These are phyloP conservation scores for Rubia yunnanensis DNA, from an alignment of 257 asterid genomes.

Conservation along the genomic window DNA sequence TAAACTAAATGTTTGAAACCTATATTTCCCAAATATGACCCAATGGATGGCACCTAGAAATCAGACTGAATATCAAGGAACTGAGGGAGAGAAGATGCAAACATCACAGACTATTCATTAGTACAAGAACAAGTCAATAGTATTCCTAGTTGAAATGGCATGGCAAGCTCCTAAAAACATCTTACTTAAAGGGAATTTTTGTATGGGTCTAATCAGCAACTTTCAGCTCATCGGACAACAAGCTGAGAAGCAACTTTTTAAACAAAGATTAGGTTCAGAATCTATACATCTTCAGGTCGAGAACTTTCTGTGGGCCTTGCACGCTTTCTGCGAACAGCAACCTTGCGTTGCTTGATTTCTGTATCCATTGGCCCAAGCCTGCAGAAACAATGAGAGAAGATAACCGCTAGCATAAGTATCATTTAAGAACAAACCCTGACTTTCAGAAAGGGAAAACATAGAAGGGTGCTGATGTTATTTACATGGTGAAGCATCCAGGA, in stretches of 20 bases:
- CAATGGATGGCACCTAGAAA: background rate
- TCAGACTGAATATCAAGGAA: background rate
- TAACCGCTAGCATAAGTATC: background rate
- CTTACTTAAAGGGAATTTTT: background rate
- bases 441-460: background rate
- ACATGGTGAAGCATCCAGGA: constrained; percentile 82
- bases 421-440: constrained; percentile 1
- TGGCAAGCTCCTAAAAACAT: background rate
- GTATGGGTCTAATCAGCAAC: background rate
- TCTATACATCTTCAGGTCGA: constrained; percentile 78
- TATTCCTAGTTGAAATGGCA: background rate
- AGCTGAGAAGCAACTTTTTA: background rate
- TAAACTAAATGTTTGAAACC: background rate
- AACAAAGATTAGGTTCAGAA: background rate
- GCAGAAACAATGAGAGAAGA: constrained; percentile 5
- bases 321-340: constrained; percentile 46
- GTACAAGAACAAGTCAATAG: background rate
- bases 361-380: constrained; percentile 96
- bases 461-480: constrained; percentile 13
- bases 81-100: background rate
- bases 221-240: background rate
- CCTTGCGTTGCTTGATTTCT: constrained; percentile 73
- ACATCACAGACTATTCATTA: background rate
- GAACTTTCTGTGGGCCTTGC: constrained; percentile 45
- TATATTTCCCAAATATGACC: background rate